phyloP scores from a whole-genome alignment of 352 stramenopile species.

The Pythium dissotocum region DNA sequence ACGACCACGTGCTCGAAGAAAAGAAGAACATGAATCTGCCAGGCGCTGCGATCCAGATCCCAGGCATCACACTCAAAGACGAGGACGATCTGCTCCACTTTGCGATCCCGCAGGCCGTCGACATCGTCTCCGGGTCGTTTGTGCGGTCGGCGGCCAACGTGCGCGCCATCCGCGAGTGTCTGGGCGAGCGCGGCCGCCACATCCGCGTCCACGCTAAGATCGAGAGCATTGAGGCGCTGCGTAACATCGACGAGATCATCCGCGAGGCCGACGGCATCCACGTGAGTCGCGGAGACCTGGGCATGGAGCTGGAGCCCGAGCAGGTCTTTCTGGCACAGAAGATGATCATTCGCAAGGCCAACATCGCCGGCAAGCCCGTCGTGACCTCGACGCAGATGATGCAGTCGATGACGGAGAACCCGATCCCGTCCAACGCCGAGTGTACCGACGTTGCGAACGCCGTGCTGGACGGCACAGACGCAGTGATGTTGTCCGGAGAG shows the following conservation, averaged over 20 bases:
- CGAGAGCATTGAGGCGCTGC: slow-evolving; percentile 97
- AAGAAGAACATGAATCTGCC: slow-evolving; percentile 98
- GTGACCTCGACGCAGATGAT: slow-evolving; percentile 98
- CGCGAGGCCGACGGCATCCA: slow-evolving; percentile 98
- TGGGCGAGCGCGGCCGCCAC: slow-evolving; percentile 80
- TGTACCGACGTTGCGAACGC: slow-evolving; percentile 99
- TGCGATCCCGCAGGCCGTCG: slow-evolving; percentile 95
- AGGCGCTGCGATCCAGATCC: slow-evolving; percentile 86
- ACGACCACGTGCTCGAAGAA: slow-evolving; percentile 92
- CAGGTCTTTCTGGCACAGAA: slow-evolving; percentile 99
- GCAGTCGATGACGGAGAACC: slow-evolving; percentile 99
- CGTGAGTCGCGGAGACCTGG: slow-evolving; percentile 98
- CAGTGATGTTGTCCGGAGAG: slow-evolving; percentile 99
- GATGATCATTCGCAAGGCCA: slow-evolving; percentile 97
- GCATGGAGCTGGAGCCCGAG: slow-evolving; percentile 97
- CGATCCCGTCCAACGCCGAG: slow-evolving; percentile 97
- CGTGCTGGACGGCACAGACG: slow-evolving; percentile 98
- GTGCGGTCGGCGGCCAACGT: slow-evolving; percentile 98
- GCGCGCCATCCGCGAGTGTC: slow-evolving; percentile 74
- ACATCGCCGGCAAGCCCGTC: slow-evolving; percentile 97
- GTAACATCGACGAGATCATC: slow-evolving; percentile 98
- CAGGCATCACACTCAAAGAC: slow-evolving; percentile 95
- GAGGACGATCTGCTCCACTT: slow-evolving; percentile 94
- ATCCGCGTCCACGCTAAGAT: slow-evolving; percentile 99
- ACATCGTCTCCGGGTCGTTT: slow-evolving; percentile 99